Base-by-base conservation (phyloP, 768 basidiomycete species). In the Trametes punicea region DNA sequence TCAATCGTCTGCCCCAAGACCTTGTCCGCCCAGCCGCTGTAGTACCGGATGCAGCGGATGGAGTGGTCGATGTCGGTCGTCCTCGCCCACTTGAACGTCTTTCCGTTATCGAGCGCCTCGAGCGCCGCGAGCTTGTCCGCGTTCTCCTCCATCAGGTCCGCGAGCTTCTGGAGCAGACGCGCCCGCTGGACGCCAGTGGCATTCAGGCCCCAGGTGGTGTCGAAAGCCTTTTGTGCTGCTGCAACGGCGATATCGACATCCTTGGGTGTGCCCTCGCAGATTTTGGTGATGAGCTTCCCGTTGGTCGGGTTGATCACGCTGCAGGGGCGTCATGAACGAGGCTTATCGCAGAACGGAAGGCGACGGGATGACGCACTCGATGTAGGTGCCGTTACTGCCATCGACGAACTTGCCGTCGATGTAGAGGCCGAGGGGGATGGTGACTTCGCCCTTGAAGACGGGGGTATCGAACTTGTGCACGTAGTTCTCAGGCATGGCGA, bases 11-110 rank as follows among this genome's bases (percentile, higher is more conserved):
- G 81, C 5, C 89, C 90, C 4, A 78, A 74, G 50, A 88, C 72
- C 74, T 95, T 96, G 75, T 94, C 93, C 20, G 92, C 90, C 85
- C 90, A 90, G 16, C 93, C 94, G 38, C 84, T 90, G 64, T 88
- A 98, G 73, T 95, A 96, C 30, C 82, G 76, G 61, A 93, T 69
- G 27, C 75, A 74, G 20, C 69, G 73, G 55, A 85, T 75, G 0
- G 79, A 69, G 50, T 70, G 70, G 0, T 65, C 63, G 2, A 88
- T 67, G 60, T 90, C 89, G 0, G 64, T 69, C 16, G 64, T 69
- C 55, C 74, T 80, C 11, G 83, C 76, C 67, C 70, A 74, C 9
- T 49, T 30, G 65, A 75, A 85, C 2, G 80, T 77, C 71, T 87
- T 86, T 40, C 85, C 81, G 56, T 84, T 84, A 67, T 93, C 82